phyloP scores from a whole-genome alignment of 2,329 filamentous ascomycete species.

The Paraphaeosphaeria minitans region DNA sequence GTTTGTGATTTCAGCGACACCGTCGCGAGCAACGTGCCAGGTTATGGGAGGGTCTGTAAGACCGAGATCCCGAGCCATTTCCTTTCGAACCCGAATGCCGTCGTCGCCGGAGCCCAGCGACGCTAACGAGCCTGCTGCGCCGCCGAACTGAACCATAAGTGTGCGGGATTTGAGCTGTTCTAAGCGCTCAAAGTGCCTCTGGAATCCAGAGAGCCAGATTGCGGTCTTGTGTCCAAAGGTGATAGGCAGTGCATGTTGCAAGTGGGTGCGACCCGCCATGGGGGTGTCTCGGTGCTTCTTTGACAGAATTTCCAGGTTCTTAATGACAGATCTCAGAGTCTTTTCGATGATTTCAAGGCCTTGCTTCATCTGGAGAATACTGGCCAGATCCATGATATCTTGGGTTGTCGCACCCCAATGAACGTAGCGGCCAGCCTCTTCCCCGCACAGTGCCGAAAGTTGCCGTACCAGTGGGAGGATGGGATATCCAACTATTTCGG shows the following conservation, averaged over 20 bases:
- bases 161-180: conserved; percentile 53
- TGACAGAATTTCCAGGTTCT: conserved; percentile 51
- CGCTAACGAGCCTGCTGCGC: conserved; percentile 61
- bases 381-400: conserved; percentile 64
- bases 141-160: conserved; percentile 62
- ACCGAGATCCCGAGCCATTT: conserved; percentile 56
- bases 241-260: conserved; percentile 62
- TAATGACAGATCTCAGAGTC: conserved; percentile 51
- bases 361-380: conserved; percentile 58
- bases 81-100: conserved; percentile 56
- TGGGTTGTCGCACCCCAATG: conserved; percentile 66
- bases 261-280: conserved; percentile 63
- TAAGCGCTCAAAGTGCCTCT: conserved; percentile 56
- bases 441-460: conserved; percentile 47
- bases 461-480: conserved; percentile 59
- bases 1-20: conserved; percentile 59
- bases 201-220: conserved; percentile 58
- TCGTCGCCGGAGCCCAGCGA: conserved; percentile 56
- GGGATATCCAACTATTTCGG: conserved; percentile 61
- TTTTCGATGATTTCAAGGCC: conserved; percentile 56
- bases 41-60: conserved; percentile 59
- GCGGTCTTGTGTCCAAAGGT: conserved; percentile 65
- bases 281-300: conserved; percentile 57
- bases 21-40: conserved; percentile 63
- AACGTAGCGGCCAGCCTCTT: conserved; percentile 53